Conservation (phyloP, 75 land plant species). For the Chamaecyparis obtusa region DNA sequence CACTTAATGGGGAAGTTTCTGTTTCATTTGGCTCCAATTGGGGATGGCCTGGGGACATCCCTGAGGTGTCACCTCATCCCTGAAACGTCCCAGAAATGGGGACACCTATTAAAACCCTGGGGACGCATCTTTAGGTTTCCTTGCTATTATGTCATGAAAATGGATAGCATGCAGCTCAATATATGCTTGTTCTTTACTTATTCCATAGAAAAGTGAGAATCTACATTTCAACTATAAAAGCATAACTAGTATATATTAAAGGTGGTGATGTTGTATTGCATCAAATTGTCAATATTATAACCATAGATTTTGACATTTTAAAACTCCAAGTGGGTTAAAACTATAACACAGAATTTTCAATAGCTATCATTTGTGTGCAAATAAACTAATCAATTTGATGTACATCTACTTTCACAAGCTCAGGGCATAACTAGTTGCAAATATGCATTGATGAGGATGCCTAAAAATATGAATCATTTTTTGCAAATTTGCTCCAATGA, state of each 20-base stretch:
- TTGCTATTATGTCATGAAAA: background rate
- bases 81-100: no score
- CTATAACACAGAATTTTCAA: background rate
- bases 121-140: no score
- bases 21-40: no score
- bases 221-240: background rate
- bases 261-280: background rate
- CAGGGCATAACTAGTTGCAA: background rate
- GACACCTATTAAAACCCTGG: no score
- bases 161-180: background rate
- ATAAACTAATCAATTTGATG: background rate
- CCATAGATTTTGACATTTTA: background rate
- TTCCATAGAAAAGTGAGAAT: background rate
- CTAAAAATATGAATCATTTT: background rate
- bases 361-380: background rate
- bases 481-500: background rate
- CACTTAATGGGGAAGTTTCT: no score
- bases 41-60: no score
- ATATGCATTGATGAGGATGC: background rate
- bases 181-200: background rate
- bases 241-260: background rate
- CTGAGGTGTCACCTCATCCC: no score
- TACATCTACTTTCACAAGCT: background rate
- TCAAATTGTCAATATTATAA: background rate
- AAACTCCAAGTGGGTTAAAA: background rate